These are phyloP conservation scores for Candida dubliniensis DNA, from an alignment of 1,139 yeast genomes.

Conservation along the genomic window DNA sequence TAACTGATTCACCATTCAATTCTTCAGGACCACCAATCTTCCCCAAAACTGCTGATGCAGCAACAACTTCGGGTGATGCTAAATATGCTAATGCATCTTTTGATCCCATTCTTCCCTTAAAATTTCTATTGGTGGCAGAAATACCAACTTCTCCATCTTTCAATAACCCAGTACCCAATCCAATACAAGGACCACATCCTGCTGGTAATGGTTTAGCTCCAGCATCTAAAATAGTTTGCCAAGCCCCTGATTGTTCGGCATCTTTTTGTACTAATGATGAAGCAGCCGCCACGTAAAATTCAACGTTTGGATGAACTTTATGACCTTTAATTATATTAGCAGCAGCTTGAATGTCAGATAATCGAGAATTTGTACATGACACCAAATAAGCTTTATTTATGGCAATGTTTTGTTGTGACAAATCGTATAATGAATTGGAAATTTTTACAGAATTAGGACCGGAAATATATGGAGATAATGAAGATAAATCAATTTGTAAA, in stretches of 20 bases:
- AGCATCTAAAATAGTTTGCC: conserved; percentile 86
- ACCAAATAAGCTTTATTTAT: conserved; percentile 94
- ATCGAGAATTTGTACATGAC: conserved; percentile 95
- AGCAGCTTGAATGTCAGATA: conserved; percentile 92
- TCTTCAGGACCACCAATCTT: conserved; percentile 92
- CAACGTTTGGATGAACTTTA: conserved; percentile 84
- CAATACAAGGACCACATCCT: conserved; percentile 99
- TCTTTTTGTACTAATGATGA: conserved; percentile 89
- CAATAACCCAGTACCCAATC: conserved; percentile 89
- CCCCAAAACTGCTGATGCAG: conserved; percentile 95
- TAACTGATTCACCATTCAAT: conserved; percentile 57
- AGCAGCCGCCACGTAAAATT: conserved; percentile 97
- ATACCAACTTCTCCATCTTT: conserved; percentile 97
- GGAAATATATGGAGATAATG: conserved; percentile 86
- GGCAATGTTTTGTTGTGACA: conserved; percentile 69
- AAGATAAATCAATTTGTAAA: conserved; percentile 73
- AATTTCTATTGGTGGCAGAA: conserved; percentile 96
- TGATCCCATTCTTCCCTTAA: conserved; percentile 99
- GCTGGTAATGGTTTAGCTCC: conserved; percentile 97
- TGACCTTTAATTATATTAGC: conserved; percentile 80
- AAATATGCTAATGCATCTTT: conserved; percentile 93
- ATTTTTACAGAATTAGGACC: conserved; percentile 98
- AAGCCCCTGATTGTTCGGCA: conserved; percentile 87
- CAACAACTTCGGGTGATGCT: conserved; percentile 97
- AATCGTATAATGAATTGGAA: conserved; percentile 72